These are phyloP conservation scores for Lachnellula cervina DNA, from an alignment of 2,329 filamentous ascomycete species.

Conservation along the genomic window DNA sequence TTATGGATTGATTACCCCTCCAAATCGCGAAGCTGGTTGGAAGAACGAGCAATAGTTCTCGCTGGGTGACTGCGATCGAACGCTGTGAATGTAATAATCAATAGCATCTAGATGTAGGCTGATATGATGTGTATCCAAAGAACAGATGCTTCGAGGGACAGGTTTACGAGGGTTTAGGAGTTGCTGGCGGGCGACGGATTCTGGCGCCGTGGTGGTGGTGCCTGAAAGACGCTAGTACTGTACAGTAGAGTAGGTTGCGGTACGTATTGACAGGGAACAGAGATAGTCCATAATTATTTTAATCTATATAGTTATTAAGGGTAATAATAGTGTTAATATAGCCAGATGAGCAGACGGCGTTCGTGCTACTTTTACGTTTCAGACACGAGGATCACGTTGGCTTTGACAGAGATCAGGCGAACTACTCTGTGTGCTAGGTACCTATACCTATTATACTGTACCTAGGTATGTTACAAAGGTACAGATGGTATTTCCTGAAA, in stretches of 20 bases:
- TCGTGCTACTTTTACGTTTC: too few relatives aligned
- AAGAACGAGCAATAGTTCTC: slow-evolving; percentile 4
- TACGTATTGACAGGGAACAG: too few relatives aligned
- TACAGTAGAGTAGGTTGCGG: neutral
- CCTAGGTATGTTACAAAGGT: too few relatives aligned
- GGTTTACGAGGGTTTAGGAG: slow-evolving; percentile 3
- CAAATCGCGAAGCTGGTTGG: slow-evolving; percentile 14
- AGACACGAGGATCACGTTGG: too few relatives aligned
- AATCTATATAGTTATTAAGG: too few relatives aligned
- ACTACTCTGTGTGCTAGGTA: too few relatives aligned
- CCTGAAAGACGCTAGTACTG: neutral
- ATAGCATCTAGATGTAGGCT: slow-evolving; percentile 28
- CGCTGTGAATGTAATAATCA: slow-evolving; percentile 18
- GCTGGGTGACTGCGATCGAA: slow-evolving; percentile 22
- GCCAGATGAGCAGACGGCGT: too few relatives aligned
- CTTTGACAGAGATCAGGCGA: too few relatives aligned
- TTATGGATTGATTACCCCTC: slow-evolving; percentile 29
- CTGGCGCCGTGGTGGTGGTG: neutral
- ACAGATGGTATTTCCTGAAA: too few relatives aligned
- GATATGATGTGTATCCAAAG: slow-evolving; percentile 22
- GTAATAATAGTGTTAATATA: too few relatives aligned
- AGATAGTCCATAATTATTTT: too few relatives aligned
- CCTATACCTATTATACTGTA: too few relatives aligned
- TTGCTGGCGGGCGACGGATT: neutral
- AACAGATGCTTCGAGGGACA: slow-evolving; percentile 15